phyloP scores from a whole-genome alignment of 108 stramenopile species.

The Epithemia pelagica region DNA sequence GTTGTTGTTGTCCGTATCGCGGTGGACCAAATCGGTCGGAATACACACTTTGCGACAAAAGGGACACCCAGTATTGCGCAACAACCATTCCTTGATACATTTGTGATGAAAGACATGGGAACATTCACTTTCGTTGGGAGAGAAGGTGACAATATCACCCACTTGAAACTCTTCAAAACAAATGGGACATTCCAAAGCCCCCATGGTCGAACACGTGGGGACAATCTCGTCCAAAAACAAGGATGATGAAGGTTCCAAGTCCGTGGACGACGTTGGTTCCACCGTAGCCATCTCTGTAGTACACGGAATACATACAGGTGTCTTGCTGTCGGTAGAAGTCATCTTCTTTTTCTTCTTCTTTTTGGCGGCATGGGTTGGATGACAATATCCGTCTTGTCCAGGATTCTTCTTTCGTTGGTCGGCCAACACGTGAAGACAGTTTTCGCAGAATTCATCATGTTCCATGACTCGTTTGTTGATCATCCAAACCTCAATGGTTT shows the following conservation, averaged over 20 bases:
- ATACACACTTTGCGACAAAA: conserved; percentile 34
- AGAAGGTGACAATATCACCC: conserved; percentile 41
- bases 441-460: not conserved
- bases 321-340: not conserved
- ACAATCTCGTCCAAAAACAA: not conserved
- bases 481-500: conserved; percentile 38
- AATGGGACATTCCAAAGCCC: conserved; percentile 29
- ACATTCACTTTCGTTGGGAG: conserved; percentile 22
- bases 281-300: not conserved
- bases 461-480: conserved; percentile 31
- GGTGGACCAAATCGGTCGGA: conserved; percentile 36
- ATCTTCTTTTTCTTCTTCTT: not conserved
- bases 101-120: conserved; percentile 54
- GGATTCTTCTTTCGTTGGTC: not conserved
- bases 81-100: conserved; percentile 48
- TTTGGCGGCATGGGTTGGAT: not conserved
- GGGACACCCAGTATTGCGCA: conserved; percentile 34
- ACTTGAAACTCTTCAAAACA: conserved; percentile 41
- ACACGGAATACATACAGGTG: too few species aligned
- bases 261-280: not conserved
- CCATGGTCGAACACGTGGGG: not conserved
- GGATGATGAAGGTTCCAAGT: not conserved
- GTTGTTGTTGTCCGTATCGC: conserved; percentile 4
- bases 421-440: not conserved
- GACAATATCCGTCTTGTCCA: not conserved